A percentile compares a stretch with the other conserved stretches of the same genome.
phyloP scores from a whole-genome alignment of 768 basidiomycete species.

The Naematelia encephala region DNA sequence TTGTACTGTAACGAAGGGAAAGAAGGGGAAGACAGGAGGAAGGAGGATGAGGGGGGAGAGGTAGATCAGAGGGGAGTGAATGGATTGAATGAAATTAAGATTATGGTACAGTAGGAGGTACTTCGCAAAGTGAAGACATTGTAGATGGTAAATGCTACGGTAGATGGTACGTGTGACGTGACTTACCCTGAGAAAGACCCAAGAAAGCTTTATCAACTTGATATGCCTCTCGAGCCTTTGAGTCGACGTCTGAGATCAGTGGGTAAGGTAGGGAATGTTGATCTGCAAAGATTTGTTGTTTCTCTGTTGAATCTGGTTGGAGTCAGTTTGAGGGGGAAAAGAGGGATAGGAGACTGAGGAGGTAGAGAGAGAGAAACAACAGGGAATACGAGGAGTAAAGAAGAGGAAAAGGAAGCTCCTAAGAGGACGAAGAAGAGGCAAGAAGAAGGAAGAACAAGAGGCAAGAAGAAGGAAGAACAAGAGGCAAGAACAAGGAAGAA shows the following conservation, averaged over 20 bases:
- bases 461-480: neutral
- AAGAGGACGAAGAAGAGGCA: neutral
- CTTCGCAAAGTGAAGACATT: neutral
- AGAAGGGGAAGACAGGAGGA: neutral
- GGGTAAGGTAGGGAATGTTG: conserved; percentile 58
- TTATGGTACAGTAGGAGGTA: too few species aligned
- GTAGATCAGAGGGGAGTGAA: neutral
- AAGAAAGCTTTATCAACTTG: conserved; percentile 65
- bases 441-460: neutral
- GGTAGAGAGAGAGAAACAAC: too few species aligned
- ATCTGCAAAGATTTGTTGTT: conserved; percentile 72
- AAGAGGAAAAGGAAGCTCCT: neutral
- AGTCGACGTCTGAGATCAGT: conserved; percentile 68
- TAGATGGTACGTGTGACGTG: too few species aligned
- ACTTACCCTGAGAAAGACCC: conserved; percentile 58
- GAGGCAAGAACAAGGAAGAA: neutral
- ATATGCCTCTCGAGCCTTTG: conserved; percentile 64
- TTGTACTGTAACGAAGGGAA: conserved; percentile 37
- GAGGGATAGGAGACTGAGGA: neutral
- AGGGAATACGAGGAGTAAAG: too few species aligned
- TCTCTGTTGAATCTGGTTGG: conserved; percentile 66
- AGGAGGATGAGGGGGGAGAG: neutral
- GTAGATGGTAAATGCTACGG: too few species aligned
- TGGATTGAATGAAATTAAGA: neutral
- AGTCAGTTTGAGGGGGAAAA: neutral